A percentile compares a stretch with the other conserved stretches of the same genome.
Conservation (phyloP, 495 filamentous ascomycete species). For the Aspergillus nanangensis region DNA sequence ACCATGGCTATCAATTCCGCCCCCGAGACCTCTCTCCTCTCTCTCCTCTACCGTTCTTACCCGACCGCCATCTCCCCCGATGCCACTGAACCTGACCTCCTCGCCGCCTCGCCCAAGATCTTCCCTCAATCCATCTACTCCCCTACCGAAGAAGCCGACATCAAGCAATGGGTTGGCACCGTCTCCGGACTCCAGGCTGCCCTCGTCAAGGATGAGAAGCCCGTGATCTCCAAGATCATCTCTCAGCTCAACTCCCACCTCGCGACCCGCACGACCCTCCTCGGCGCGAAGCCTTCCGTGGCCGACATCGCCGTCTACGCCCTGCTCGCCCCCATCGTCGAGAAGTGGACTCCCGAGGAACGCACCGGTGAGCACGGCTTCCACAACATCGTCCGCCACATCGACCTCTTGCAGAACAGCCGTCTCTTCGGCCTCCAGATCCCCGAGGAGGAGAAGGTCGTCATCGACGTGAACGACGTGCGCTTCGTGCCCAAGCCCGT, state of each 20-base stretch:
- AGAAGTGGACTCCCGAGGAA: slow-evolving; percentile 79
- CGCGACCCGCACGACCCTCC: slow-evolving; percentile 79
- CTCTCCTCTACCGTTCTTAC: slow-evolving; percentile 52
- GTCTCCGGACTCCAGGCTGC: slow-evolving; percentile 62
- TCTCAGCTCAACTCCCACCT: slow-evolving; percentile 79
- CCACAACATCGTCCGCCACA: slow-evolving; percentile 84
- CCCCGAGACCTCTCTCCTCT: slow-evolving; percentile 47
- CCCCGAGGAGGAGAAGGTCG: slow-evolving; percentile 70
- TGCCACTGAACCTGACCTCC: slow-evolving; percentile 47
- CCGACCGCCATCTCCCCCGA: slow-evolving; percentile 44
- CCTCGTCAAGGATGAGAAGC: slow-evolving; percentile 53
- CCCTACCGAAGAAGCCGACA: slow-evolving; percentile 73
- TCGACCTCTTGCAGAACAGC: slow-evolving; percentile 94
- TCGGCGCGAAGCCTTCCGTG: slow-evolving; percentile 85
- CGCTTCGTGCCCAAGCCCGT: slow-evolving; percentile 75
- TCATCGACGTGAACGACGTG: slow-evolving; percentile 74
- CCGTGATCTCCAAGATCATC: slow-evolving; percentile 49
- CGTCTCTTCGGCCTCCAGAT: slow-evolving; percentile 70
- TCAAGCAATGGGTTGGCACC: slow-evolving; percentile 80
- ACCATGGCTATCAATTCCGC: slow-evolving; percentile 48
- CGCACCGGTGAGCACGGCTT: slow-evolving; percentile 85
- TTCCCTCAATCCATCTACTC: slow-evolving; percentile 68
- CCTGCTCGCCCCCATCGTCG: slow-evolving; percentile 70
- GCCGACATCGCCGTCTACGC: slow-evolving; percentile 87
- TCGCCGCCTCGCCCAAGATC: slow-evolving; percentile 48